Conservation (phyloP, 1,139 yeast species). For the Meyerozyma smithsonii region DNA sequence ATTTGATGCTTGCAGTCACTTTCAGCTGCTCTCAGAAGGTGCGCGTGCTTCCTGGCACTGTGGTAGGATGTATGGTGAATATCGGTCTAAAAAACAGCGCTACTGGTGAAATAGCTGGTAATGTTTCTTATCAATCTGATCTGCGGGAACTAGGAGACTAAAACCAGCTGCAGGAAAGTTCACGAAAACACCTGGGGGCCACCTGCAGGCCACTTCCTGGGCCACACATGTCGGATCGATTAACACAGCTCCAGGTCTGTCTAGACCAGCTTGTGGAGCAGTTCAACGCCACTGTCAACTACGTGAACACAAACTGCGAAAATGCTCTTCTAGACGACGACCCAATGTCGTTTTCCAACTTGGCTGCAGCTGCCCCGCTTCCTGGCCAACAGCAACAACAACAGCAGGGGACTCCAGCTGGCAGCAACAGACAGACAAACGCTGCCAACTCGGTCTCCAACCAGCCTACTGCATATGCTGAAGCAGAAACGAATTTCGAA, state of each 20-base stretch:
- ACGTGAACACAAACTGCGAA: slow-evolving; percentile 55
- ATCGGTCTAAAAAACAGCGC: too few species aligned
- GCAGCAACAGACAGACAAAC: slow-evolving; percentile 19
- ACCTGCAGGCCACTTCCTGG: neutral
- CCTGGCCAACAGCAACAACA: slow-evolving; percentile 48
- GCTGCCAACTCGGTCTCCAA: slow-evolving; percentile 16
- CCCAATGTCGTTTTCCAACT: slow-evolving; percentile 33
- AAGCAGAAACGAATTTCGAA: slow-evolving; percentile 32
- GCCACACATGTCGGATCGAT: slow-evolving; percentile 85
- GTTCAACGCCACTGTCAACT: slow-evolving; percentile 84
- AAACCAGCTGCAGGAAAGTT: neutral
- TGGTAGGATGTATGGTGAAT: too few species aligned
- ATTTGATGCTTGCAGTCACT: too few species aligned
- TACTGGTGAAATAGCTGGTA: too few species aligned
- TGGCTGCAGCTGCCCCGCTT: slow-evolving; percentile 46
- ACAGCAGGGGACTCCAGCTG: slow-evolving; percentile 35
- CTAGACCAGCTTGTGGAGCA: slow-evolving; percentile 88
- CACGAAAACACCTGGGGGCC: neutral
- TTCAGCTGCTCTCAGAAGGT: too few species aligned
- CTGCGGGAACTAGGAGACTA: neutral
- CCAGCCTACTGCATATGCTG: slow-evolving; percentile 14
- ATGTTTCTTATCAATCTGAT: neutral
- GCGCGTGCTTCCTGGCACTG: too few species aligned
- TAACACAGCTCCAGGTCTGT: slow-evolving; percentile 89
- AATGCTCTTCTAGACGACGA: slow-evolving; percentile 34